Conservation (phyloP, 2,329 filamentous ascomycete species). For the Microthyrium microscopicum region DNA sequence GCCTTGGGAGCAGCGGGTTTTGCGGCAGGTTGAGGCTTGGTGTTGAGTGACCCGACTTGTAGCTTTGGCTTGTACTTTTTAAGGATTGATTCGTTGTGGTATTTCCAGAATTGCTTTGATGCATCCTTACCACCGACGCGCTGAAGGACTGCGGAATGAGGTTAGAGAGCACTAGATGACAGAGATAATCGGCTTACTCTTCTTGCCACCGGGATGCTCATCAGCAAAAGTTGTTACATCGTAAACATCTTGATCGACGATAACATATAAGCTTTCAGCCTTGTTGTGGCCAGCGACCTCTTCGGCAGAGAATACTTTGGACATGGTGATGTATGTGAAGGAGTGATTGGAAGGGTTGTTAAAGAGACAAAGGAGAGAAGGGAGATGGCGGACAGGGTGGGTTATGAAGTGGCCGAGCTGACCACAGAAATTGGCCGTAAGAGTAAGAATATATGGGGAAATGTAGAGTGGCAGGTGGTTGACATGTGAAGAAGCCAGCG, state of each 20-base stretch:
- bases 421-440: too few relatives aligned
- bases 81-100: conserved; percentile 42
- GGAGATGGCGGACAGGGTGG: not conserved
- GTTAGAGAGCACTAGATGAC: conserved; percentile 1
- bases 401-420: not conserved
- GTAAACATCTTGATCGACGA: conserved; percentile 90
- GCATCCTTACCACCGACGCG: conserved; percentile 50
- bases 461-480: too few relatives aligned
- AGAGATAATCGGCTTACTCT: conserved; percentile 33
- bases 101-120: conserved; percentile 53
- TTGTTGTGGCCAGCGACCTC: conserved; percentile 92
- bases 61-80: conserved; percentile 46
- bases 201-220: conserved; percentile 50
- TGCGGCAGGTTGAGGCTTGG: conserved; percentile 46
- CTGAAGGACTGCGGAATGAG: conserved; percentile 37
- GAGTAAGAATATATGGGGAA: too few relatives aligned
- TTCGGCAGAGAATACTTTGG: conserved; percentile 65
- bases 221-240: conserved; percentile 58
- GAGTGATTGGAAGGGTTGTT: not conserved
- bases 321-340: conserved; percentile 41
- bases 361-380: not conserved
- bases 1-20: conserved; percentile 31
- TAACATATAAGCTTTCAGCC: conserved; percentile 67
- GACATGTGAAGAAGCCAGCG: too few relatives aligned
- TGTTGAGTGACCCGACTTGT: conserved; percentile 60